These are phyloP conservation scores for Cornus suecica DNA, from an alignment of 148 eudicot genomes.

Conservation along the genomic window DNA sequence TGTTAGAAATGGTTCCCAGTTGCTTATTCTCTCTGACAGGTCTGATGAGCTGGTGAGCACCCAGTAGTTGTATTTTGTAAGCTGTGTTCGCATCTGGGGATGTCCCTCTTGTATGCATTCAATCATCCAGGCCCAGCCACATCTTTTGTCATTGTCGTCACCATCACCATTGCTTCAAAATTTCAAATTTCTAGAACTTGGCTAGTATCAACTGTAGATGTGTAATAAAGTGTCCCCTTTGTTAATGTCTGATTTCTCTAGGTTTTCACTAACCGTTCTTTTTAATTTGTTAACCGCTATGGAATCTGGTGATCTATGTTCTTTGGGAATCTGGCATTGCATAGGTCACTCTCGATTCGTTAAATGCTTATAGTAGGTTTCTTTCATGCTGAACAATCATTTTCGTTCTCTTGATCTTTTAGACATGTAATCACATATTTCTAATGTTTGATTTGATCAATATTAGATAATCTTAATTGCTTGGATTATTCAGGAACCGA, in stretches of 20 bases:
- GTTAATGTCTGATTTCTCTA: neutral
- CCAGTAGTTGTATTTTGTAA: neutral
- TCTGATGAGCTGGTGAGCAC: constrained; percentile 80
- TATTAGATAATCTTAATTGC: neutral
- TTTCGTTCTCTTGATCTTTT: neutral
- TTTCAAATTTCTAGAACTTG: neutral
- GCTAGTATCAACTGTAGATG: neutral
- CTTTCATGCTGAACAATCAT: constrained; percentile 1
- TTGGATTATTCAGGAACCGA: constrained; percentile 58
- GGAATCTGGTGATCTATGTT: neutral
- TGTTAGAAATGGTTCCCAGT: constrained; percentile 94
- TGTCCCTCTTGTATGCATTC: neutral
- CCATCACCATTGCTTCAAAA: neutral
- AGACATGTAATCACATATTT: neutral
- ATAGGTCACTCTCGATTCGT: neutral
- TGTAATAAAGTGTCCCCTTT: neutral
- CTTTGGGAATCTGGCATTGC: neutral
- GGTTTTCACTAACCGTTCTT: neutral
- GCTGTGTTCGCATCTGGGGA: neutral
- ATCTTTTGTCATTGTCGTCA: neutral
- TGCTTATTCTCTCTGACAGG: constrained; percentile 93
- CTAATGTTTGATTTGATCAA: neutral
- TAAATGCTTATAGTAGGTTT: neutral
- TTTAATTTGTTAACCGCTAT: neutral
- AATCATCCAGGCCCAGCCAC: neutral